Base-by-base conservation (phyloP, 352 stramenopile species). In the Phytophthora sp. region DNA sequence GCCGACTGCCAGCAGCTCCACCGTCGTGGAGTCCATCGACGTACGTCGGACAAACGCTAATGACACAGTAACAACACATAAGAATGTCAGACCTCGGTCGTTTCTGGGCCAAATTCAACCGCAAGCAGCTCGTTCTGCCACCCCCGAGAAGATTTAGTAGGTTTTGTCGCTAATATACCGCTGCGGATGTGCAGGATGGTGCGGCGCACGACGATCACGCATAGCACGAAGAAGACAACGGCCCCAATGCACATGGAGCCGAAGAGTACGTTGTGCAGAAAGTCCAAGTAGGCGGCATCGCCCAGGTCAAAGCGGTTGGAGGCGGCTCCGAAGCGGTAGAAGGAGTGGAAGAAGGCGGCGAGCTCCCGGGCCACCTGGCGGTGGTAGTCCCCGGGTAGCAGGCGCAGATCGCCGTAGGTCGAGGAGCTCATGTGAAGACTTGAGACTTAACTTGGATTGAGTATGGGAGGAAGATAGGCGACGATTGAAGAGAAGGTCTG, bases 231-330 rank as follows among this genome's bases (percentile, higher is more conserved):
- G 63, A 92, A 92, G 24, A 90, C 80, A 46, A 89, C 53, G 27
- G 71, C 67, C 26, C 86, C 86, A 62, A 89, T 75, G 26, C 60
- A 73, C 35, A 94, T 70, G 47, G 80, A 94, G 18, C 69, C 79
- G 8, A 91, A 76, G n/a, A 91, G 67, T 27, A 94, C 54, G 51
- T 90, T 91, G 53, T 87, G 77, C 42, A 93, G 73, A 52, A 94
- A 89, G 44, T 79, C 57, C 60, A 69, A 18, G 66, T 94, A 94
- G 42, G 57, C 36, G 27, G 70, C 71, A 46, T 87, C 70, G 20
- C 69, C 52, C 44, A 90, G 68, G 45, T 90, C 53, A 57, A 94
- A 94, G 53, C 57, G 66, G 52, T 71, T 84, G 21, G 80, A 76
- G 33, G 67, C 57, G 9, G 58, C 69, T 29, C 83, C 83, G 50